Conservation (phyloP, 768 basidiomycete genomes). For the Suillus cothurnatus region DNA sequence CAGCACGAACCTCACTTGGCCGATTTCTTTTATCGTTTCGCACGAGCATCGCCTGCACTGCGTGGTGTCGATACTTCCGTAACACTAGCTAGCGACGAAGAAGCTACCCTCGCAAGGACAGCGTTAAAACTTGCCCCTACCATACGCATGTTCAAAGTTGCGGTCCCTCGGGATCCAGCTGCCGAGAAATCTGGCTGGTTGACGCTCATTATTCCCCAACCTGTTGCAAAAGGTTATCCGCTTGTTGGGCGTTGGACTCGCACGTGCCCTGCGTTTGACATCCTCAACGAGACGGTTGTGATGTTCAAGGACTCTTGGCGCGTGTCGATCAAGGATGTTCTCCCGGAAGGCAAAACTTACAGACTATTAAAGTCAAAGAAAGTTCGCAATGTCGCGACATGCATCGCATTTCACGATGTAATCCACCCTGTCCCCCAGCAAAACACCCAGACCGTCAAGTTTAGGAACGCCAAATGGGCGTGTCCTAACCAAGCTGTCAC, state of each 20-base stretch:
- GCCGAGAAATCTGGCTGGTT: neutral
- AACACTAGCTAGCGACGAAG: neutral
- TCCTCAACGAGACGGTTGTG: neutral
- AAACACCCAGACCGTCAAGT: neutral
- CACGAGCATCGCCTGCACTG: constrained; percentile 11
- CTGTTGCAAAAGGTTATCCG: neutral
- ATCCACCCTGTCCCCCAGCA: neutral
- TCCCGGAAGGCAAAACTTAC: constrained; percentile 26
- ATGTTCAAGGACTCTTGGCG: constrained; percentile 4
- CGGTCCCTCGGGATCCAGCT: neutral
- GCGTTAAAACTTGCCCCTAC: neutral
- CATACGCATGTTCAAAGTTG: neutral
- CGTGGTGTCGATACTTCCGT: constrained; percentile 31
- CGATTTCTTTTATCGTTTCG: constrained; percentile 30
- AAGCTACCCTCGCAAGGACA: neutral
- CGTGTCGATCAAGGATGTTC: neutral
- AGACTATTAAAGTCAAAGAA: constrained; percentile 14
- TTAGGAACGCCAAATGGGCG: neutral
- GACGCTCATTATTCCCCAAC: neutral
- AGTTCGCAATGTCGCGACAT: constrained; percentile 28
- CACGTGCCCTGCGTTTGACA: constrained; percentile 1
- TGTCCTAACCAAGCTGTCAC: neutral
- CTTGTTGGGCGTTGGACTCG: neutral
- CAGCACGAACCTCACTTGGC: constrained; percentile 6
- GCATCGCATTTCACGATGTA: neutral